Conservation (phyloP, 176 grass and related monocot genomes). For the Avena atlantica region DNA sequence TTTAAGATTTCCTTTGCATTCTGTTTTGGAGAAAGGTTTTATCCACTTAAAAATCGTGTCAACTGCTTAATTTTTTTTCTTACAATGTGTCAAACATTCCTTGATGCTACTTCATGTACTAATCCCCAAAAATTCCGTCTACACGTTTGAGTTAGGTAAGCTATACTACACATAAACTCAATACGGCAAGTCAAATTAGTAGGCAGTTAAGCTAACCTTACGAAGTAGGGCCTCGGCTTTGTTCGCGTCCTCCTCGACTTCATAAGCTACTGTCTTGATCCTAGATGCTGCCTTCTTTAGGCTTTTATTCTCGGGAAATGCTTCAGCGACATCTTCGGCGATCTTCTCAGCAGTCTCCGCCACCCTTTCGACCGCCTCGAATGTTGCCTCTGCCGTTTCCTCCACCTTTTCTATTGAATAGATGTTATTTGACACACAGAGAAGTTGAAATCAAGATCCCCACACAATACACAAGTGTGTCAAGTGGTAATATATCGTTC, state of each 20-base stretch:
- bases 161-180: neutral
- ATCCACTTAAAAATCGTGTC: neutral
- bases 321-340: conserved; percentile 46
- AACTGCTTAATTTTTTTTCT: neutral
- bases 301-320: conserved; percentile 48
- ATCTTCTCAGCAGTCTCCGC: conserved; percentile 59
- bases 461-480: neutral
- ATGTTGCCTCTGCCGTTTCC: conserved; percentile 45
- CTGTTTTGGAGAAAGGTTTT: neutral
- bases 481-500: neutral
- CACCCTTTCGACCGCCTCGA: conserved; percentile 59
- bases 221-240: conserved; percentile 56
- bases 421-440: neutral
- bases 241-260: conserved; percentile 54
- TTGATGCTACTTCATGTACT: neutral
- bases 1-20: neutral
- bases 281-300: conserved; percentile 50
- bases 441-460: neutral
- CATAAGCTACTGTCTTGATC: conserved; percentile 51
- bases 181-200: neutral
- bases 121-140: neutral
- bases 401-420: conserved; percentile 47
- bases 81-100: neutral
- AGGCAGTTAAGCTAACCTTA: conserved; percentile 44
- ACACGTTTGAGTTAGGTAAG: neutral